Base-by-base conservation (phyloP, 2,329 filamentous ascomycete genomes). In the Penicillium griseofulvum region DNA sequence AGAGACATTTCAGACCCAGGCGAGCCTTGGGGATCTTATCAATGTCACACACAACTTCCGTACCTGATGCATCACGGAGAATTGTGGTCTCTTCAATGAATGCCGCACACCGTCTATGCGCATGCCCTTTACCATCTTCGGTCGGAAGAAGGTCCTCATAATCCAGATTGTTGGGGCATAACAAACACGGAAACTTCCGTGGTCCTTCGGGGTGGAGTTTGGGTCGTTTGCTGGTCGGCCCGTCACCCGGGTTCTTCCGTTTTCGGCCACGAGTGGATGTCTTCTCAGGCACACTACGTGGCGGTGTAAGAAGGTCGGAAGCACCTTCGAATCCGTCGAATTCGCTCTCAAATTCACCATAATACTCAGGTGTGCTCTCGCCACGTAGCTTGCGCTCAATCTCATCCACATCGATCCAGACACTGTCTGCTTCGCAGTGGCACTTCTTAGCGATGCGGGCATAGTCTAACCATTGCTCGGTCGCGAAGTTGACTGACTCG, bases 401-500 rank as follows among this genome's bases (percentile, higher is more conserved):
- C 67, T 97, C 94, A 55, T 90, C 87, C 4, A 97, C 91, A 69
- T 99, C 92, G 50, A 99, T 91, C 92, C 95, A 99, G 4, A 99
- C 94, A 67, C 93, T 97, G 78, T 99, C 94, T 57, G 95, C 87
- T 62, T 96, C 92, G 70, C 94, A 99, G 68, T 97, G 88, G 74
- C 94, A 99, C 72, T 94, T 95, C 76, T 97, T 96, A 16, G 94
- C 94, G 64, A 96, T 91, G 66, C 91, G 90, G 22, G 92, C 94
- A 79, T 94, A 97, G 48, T 95, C 88, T 43, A 99, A 78, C 94
- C 94, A 99, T 29, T 90, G 88, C 63, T 97, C 92, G 9, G 96
- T 87, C 5, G 93, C 94, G 73, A 99, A 99, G 71, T 99, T 99
- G 76, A 99, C 94, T 8, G 94, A 96, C 71, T 99, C 94, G 28